Evolutionary conservation across 2,329 filamentous ascomycete species (phyloP).

Genomic region (Penicillium sp.): DNA sequence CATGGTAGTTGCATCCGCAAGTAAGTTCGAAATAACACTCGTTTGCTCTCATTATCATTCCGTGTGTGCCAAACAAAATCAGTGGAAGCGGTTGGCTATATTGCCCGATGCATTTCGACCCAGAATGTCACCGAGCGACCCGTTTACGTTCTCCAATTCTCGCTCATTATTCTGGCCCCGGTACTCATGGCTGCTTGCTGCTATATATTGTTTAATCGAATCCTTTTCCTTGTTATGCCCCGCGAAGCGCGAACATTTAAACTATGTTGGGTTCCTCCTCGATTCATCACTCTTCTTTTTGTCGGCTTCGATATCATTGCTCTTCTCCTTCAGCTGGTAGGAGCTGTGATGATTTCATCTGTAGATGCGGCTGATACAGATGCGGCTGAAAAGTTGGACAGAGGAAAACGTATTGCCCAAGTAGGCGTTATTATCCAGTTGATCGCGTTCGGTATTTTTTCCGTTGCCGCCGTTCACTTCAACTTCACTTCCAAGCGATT

Average conservation of each 20-base stretch:
- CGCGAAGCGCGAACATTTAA: slow-evolving; percentile 34
- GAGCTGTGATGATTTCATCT: slow-evolving; percentile 47
- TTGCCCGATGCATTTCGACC: slow-evolving; percentile 36
- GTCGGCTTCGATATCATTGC: slow-evolving; percentile 47
- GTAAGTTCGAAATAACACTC: slow-evolving; percentile 26
- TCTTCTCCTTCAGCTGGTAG: slow-evolving; percentile 43
- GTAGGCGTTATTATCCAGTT: slow-evolving; percentile 51
- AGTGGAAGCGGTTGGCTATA: slow-evolving; percentile 48
- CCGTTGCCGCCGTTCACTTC: slow-evolving; percentile 51
- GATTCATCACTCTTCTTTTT: slow-evolving; percentile 47
- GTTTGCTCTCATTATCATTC: background rate
- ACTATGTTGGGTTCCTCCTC: slow-evolving; percentile 42
- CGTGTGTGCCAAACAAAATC: background rate
- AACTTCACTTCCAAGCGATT: slow-evolving; percentile 52
- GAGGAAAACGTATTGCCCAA: slow-evolving; percentile 45
- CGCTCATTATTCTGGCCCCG: slow-evolving; percentile 44
- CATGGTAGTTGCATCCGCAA: slow-evolving; percentile 37
- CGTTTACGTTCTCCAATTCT: slow-evolving; percentile 43
- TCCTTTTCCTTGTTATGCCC: slow-evolving; percentile 46
- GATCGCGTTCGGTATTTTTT: slow-evolving; percentile 53
- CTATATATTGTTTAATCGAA: slow-evolving; percentile 47
- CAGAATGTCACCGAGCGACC: slow-evolving; percentile 26
- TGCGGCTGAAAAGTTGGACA: slow-evolving; percentile 35
- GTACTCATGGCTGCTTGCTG: slow-evolving; percentile 47
- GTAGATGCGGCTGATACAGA: slow-evolving; percentile 26